phyloP scores from a whole-genome alignment of 345 rosid genomes.

The Murraya koenigii region DNA sequence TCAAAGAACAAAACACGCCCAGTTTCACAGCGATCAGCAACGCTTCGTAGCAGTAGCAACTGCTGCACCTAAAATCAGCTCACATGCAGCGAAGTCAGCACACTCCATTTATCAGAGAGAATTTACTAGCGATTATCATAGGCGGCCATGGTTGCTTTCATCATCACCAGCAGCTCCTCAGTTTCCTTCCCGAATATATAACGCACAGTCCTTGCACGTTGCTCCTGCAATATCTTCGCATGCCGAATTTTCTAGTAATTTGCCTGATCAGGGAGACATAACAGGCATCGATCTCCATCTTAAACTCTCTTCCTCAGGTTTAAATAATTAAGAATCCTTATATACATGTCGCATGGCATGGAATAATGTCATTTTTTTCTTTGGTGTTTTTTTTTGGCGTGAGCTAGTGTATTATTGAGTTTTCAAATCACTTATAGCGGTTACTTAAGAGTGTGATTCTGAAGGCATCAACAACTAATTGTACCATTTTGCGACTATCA shows the following conservation, averaged over 20 bases:
- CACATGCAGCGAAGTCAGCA: slow-evolving; percentile 29
- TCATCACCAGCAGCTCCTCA: slow-evolving; percentile 17
- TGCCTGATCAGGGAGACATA: slow-evolving; percentile 20
- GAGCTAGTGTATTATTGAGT: neutral
- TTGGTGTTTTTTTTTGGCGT: neutral
- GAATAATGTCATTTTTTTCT: neutral
- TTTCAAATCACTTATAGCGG: neutral
- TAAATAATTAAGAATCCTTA: neutral
- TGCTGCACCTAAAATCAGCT: slow-evolving; percentile 26
- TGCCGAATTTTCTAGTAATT: slow-evolving; percentile 22
- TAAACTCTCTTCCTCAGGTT: slow-evolving; percentile 42
- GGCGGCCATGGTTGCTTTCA: slow-evolving; percentile 19
- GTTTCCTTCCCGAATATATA: slow-evolving; percentile 18
- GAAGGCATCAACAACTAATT: neutral
- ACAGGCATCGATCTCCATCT: slow-evolving; percentile 45
- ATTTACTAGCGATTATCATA: slow-evolving; percentile 3
- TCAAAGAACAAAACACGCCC: slow-evolving; percentile 44
- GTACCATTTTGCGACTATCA: neutral
- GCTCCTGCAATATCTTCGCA: slow-evolving; percentile 13
- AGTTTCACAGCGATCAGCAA: slow-evolving; percentile 22
- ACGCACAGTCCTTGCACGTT: slow-evolving; percentile 28
- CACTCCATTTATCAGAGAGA: slow-evolving; percentile 17
- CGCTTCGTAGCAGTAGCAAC: slow-evolving; percentile 22
- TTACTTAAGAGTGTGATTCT: neutral
- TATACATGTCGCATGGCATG: neutral